Evolutionary conservation across 202 grass and related monocot species (phyloP).

Genomic region (Schoenoplectus tabernaemontani): DNA sequence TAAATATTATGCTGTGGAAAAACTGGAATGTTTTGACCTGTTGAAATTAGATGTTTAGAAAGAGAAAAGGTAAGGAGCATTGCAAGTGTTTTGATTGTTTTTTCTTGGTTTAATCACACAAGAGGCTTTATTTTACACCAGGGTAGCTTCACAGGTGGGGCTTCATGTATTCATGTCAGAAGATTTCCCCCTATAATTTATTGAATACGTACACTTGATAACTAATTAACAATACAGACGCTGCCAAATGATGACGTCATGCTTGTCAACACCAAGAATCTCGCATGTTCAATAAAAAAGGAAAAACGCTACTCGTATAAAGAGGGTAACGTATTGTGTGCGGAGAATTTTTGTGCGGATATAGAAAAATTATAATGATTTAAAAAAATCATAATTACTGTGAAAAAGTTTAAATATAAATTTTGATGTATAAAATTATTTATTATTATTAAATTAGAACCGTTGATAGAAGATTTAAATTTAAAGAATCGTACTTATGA

Average conservation of each 20-base stretch:
- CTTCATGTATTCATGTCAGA: slow-evolving; percentile 5
- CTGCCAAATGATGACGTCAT: slow-evolving; percentile 5
- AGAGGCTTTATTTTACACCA: slow-evolving; percentile 22
- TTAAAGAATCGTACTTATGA: too few relatives aligned
- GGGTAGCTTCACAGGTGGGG: background rate
- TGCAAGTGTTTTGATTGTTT: background rate
- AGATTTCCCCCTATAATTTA: background rate
- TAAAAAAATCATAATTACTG: too few relatives aligned
- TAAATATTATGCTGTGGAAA: background rate
- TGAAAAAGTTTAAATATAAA: too few relatives aligned
- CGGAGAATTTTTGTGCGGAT: too few relatives aligned
- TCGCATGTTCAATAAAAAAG: background rate
- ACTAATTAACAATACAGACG: background rate
- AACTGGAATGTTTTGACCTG: background rate
- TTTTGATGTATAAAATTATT: too few relatives aligned
- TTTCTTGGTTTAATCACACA: background rate
- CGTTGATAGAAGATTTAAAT: too few relatives aligned
- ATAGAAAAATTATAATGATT: too few relatives aligned
- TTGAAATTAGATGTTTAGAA: background rate
- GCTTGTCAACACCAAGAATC: background rate
- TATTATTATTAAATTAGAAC: too few relatives aligned
- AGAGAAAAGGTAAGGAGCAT: background rate
- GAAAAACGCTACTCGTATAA: too few relatives aligned
- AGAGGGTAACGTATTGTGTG: too few relatives aligned
- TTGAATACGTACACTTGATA: background rate